A percentile compares a stretch with the other conserved stretches of the same genome.
Evolutionary conservation across 1,284 basidiomycete species (phyloP).

Genomic region (Tilletia walkeri): DNA sequence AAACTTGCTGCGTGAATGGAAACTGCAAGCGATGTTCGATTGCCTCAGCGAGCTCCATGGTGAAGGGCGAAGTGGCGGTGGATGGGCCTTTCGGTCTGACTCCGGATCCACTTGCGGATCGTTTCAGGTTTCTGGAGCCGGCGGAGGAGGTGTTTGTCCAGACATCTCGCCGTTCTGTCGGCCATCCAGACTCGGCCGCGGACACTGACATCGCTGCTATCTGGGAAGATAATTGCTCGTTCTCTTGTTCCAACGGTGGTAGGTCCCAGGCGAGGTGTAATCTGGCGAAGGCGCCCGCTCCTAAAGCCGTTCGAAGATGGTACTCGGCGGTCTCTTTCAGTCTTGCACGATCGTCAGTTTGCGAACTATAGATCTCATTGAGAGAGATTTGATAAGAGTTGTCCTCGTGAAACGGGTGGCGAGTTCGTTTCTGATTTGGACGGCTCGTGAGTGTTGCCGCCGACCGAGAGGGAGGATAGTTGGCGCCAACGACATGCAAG

Average conservation of each 20-base stretch:
- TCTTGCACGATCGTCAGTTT: background rate
- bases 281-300: background rate
- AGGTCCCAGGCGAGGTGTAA: constrained; percentile 4
- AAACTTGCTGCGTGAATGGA: background rate
- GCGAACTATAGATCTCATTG: background rate
- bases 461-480: background rate
- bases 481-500: constrained; percentile 10
- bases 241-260: background rate
- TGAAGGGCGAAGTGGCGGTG: background rate
- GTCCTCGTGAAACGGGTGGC: background rate
- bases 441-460: no score
- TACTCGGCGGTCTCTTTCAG: background rate
- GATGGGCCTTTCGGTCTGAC: background rate
- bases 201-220: background rate
- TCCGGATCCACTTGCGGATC: background rate
- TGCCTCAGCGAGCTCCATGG: constrained; percentile 1
- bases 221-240: background rate
- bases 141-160: background rate
- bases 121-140: background rate
- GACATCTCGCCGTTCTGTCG: background rate
- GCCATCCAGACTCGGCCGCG: background rate
- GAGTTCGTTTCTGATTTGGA: background rate
- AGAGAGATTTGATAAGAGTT: background rate
- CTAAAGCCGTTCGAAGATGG: background rate
- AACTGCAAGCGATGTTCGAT: background rate